Evolutionary conservation across 257 asterid species (phyloP).

Genomic region (Cordia subcordata): DNA sequence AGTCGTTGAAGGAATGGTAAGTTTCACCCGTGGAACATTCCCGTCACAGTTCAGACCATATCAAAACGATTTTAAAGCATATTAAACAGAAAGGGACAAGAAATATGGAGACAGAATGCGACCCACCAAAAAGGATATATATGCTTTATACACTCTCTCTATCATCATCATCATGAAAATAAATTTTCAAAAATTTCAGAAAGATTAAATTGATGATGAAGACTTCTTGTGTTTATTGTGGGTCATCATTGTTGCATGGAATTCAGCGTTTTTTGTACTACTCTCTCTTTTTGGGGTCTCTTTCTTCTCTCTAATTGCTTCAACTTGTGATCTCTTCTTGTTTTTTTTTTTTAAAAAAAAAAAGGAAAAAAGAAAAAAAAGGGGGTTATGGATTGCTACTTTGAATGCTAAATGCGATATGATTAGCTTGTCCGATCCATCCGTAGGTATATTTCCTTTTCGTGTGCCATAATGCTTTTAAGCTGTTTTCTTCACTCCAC

Average conservation of each 20-base stretch:
- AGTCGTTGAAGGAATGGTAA: constrained; percentile 27
- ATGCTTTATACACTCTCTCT: constrained; percentile 24
- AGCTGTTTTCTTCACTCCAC: neutral
- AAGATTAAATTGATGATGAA: constrained; percentile 24
- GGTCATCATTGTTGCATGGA: constrained; percentile 90
- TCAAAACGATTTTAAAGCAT: neutral
- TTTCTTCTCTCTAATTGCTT: constrained; percentile 37
- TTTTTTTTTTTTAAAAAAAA: too few relatives aligned
- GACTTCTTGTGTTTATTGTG: constrained; percentile 34
- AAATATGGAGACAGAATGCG: constrained; percentile 14
- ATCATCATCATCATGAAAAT: constrained; percentile 52
- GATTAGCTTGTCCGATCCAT: constrained; percentile 51
- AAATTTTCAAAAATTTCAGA: neutral
- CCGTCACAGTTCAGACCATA: neutral
- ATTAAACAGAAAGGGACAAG: neutral
- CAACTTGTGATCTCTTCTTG: constrained; percentile 44
- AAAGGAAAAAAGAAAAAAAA: too few relatives aligned
- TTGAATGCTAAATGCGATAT: constrained; percentile 46
- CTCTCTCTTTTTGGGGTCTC: too few relatives aligned
- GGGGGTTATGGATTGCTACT: constrained; percentile 35
- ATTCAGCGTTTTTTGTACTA: constrained; percentile 47
- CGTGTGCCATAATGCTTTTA: constrained; percentile 26
- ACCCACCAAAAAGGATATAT: constrained; percentile 46
- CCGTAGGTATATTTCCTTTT: constrained; percentile 42
- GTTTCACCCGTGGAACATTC: constrained; percentile 23